Evolutionary conservation across 768 basidiomycete species (phyloP), one percentile per base, ranked within the genome.

Genomic region (Pulveroboletus ravenelii): DNA sequence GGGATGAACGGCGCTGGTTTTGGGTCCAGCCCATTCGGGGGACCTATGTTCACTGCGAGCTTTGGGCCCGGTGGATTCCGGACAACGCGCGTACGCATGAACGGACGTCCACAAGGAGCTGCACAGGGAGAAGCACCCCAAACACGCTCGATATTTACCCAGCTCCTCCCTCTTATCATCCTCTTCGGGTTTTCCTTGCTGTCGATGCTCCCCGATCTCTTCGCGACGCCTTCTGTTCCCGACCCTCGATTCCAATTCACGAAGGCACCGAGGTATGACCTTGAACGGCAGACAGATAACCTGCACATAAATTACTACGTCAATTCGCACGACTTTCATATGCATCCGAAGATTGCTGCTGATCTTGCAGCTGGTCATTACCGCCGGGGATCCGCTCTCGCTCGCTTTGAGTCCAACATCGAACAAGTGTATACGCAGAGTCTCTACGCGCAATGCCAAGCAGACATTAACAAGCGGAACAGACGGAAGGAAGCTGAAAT

Each of bases 41-140:
- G 58, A 55, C 64, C 72, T 76, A 80, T 91, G 31, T 94, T 94
- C 66, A 82, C 87, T 0, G 77, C 87, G 15, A 74, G 78, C 43
- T 95, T 90, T 71, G 92, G 86, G 35, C 81, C 84, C 35, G 84
- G 84, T n/a, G 89, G 90, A 30, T 93, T 93, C 74, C 80, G 82
- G 30, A 80, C 84, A 29, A 81, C 82, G 3, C 79, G 82, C 6
- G 74, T 82, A 63, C 70, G 64, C 36, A 61, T 56, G 35, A 78
- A 78, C 34, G 70, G 71, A 39, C 61, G 64, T 36, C 64, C 65
- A 10, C 70, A 65, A 41, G 61, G 61, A 27, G 66, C 69, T 12
- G 60, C 64, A 14, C 73, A 70, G 45, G 72, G 67, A 45, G 70
- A 68, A 38, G 62, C 70, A 40, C 70, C 72, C 9, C 77, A 82